Evolutionary conservation across 2,329 filamentous ascomycete species (phyloP).

Genomic region (Trichoderma sp.): DNA sequence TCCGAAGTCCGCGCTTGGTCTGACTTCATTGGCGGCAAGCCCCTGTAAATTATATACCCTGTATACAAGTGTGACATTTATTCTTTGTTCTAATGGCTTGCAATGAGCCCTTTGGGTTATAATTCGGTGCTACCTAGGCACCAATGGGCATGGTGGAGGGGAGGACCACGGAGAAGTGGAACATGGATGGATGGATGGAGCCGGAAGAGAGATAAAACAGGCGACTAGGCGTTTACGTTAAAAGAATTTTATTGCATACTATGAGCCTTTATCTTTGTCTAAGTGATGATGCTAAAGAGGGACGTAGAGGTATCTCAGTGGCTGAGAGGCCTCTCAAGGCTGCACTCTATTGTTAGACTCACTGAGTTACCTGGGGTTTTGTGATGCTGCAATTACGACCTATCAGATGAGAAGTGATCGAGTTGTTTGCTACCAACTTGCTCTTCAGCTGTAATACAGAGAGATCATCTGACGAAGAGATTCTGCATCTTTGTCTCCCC

Average conservation of each 20-base stretch:
- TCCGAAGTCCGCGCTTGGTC: conserved; percentile 92
- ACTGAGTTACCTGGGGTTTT: not conserved
- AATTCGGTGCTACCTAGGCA: not conserved
- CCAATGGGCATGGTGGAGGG: not conserved
- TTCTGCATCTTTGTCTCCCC: not conserved
- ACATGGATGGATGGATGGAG: not conserved
- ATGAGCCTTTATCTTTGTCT: not conserved
- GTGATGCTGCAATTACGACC: not conserved
- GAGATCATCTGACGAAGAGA: not conserved
- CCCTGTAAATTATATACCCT: conserved; percentile 55
- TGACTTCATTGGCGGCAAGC: conserved; percentile 88
- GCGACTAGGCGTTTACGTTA: not conserved
- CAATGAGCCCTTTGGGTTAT: not conserved
- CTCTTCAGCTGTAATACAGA: not conserved
- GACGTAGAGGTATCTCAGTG: not conserved
- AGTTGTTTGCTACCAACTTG: not conserved
- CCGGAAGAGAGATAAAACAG: not conserved
- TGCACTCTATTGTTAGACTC: not conserved
- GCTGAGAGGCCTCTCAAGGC: not conserved
- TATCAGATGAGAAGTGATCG: not conserved
- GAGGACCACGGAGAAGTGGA: not conserved
- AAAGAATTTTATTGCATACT: not conserved
- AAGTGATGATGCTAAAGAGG: not conserved
- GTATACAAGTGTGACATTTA: not conserved
- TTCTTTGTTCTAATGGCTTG: not conserved